Evolutionary conservation across 306 rosid genomes (phyloP).

Genomic region (Vachellia pachyceras): DNA sequence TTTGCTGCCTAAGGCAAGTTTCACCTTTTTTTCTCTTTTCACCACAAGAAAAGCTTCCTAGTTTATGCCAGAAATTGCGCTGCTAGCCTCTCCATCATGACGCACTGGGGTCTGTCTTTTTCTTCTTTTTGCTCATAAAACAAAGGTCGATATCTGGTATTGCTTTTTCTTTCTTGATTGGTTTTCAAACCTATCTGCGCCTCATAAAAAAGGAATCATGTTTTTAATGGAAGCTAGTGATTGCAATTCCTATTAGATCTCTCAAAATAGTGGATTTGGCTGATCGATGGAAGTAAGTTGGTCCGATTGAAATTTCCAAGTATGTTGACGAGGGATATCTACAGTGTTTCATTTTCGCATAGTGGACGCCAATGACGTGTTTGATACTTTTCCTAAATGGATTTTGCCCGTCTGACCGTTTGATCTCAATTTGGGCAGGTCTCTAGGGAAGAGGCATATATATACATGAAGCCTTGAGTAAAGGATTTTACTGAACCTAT

Average conservation of each 20-base stretch:
- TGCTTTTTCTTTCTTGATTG: no score
- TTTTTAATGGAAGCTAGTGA: background rate
- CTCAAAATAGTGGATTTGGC: background rate
- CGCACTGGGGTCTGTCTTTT: background rate
- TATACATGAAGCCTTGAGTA: constrained; percentile 53
- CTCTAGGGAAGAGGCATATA: no score
- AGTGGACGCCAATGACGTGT: background rate
- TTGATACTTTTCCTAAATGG: background rate
- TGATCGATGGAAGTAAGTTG: constrained; percentile 15
- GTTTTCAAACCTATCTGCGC: no score
- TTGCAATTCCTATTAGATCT: constrained; percentile 15
- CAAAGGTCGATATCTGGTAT: background rate
- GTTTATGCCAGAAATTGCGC: constrained; percentile 33
- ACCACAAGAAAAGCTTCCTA: constrained; percentile 15
- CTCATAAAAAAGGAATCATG: background rate
- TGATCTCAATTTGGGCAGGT: no score
- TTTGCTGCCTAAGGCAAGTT: constrained; percentile 12
- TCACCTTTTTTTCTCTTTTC: background rate
- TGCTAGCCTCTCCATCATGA: background rate
- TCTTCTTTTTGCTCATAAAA: constrained; percentile 11
- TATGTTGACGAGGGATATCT: background rate
- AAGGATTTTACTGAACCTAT: constrained; percentile 48
- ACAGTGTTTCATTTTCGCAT: background rate
- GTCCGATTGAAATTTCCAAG: background rate
- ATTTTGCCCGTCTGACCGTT: no score